Base-by-base conservation (phyloP, 1,284 basidiomycete species). In the Rhodotorula glutinis region DNA sequence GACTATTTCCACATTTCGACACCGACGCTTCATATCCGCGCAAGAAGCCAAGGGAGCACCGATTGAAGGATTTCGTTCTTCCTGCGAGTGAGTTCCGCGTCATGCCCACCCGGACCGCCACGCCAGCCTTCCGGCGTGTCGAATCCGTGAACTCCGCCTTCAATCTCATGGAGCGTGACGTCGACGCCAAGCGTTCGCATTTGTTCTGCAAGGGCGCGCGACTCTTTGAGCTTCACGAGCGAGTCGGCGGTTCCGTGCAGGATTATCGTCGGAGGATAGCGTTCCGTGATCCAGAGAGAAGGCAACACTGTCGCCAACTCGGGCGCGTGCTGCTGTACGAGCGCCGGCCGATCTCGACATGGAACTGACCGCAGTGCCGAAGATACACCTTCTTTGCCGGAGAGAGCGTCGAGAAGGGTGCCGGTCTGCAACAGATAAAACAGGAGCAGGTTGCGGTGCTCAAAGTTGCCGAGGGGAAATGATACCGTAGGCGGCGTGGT, bases 61-160 rank as follows among this genome's bases (percentile, higher is more conserved):
- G 14, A 33, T 17, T 4, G 16, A 4, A 63, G 52, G 25, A n/a
- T 41, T 9, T 58, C 57, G 25, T 63, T n/a, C 55, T 43, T 49
- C n/a, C n/a, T 25, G 33, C 41, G 44, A 29, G 62, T 58, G 17
- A 63, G 23, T 33, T 53, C 57, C 10, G 13, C 13, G 51, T 63
- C 62, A 5, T 19, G 23, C 0, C 52, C 57, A 0, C 56, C 62
- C 1, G 62, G 62, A 1, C 33, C 13, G 3, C 13, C 7, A 8
- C 8, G 17, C 62, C 62, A 63, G 13, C 41, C 49, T 2, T 9
- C 44, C 2, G 46, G 51, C 19, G 53, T 46, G 23, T 63, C 62
- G 30, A 58, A 63, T 17, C 62, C 62, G 19, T 63, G 62, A 4
- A 38, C 62, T 4, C 56, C 62, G 7, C 62, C 62, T 33, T 63